Percentiles rank a stretch among this genome's conserved stretches.
phyloP scores from a whole-genome alignment of 768 basidiomycete species.

The Pisolithus albus region DNA sequence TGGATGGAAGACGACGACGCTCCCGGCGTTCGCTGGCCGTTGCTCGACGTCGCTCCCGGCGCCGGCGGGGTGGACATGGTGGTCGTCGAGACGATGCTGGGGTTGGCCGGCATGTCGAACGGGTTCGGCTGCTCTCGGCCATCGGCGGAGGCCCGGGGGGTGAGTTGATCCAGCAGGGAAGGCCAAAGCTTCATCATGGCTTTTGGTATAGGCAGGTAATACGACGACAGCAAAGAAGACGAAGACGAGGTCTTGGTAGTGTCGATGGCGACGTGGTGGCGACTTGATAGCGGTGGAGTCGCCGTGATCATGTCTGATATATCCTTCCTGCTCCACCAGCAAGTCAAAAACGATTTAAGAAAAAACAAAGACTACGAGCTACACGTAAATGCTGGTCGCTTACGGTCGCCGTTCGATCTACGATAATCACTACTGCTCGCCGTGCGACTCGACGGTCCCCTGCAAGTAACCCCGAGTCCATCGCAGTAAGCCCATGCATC shows the following conservation, averaged over 20 bases:
- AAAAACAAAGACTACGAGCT: background rate
- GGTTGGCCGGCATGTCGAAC: constrained; percentile 44
- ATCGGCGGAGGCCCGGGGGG: constrained; percentile 44
- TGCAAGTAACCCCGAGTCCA: constrained; percentile 30
- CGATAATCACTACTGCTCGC: constrained; percentile 1
- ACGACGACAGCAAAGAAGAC: constrained; percentile 14
- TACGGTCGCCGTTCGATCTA: too few species aligned
- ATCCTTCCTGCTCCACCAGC: background rate
- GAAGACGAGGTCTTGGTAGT: constrained; percentile 12
- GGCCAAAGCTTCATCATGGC: constrained; percentile 71
- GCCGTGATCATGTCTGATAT: constrained; percentile 7
- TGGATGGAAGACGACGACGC: constrained; percentile 16
- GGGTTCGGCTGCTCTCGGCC: constrained; percentile 49
- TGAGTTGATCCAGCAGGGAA: constrained; percentile 46
- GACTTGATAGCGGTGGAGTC: background rate
- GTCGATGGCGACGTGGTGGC: constrained; percentile 2
- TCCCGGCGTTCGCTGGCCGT: constrained; percentile 10
- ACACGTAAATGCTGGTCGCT: too few species aligned
- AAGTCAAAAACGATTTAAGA: background rate
- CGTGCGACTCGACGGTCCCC: constrained; percentile 12
- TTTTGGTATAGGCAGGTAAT: constrained; percentile 21
- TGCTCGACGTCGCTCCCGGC: constrained; percentile 1
- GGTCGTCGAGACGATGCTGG: constrained; percentile 11
- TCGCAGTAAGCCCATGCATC: constrained; percentile 41
- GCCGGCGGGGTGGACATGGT: constrained; percentile 9